Evolutionary conservation across 2,329 filamentous ascomycete species (phyloP), one percentile per base, ranked within the genome.

Genomic region (Beauveria varroae): DNA sequence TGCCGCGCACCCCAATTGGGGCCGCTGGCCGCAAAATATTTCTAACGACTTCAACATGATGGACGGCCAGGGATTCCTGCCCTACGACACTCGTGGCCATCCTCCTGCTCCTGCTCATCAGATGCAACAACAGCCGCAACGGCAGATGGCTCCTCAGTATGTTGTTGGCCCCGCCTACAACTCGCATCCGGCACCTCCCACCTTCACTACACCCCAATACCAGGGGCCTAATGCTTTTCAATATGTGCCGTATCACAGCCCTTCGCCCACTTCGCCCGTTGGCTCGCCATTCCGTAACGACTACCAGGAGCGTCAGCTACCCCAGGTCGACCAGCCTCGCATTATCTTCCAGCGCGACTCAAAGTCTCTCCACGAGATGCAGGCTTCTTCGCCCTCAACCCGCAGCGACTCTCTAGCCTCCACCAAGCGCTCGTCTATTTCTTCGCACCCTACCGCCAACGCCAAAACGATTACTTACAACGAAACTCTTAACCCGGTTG

Each of bases 11-110:
- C 73, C 77, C 58, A 75, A 72, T 73, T 86, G 84, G 84, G 79
- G 76, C 67, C 81, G 81, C 66, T 85, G 81, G 79, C 72, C 78
- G 65, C 72, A 79, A 63, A 81, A 83, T 47, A 76, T 82, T 50
- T 73, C 72, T 16, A 67, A 71, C 54, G 78, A 80, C 43, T 83
- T 63, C 51, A 60, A 81, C 66, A 76, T 81, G 70, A 79, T 84
- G 75, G 79, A 80, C 53, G 67, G 74, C 28, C 72, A 75, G 20
- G 68, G 72, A 26, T 73, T 83, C 65, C 73, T 84, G 65, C 73
- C 76, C 8, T 85, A 82, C 70, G 78, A 82, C 67, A 73, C 78
- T 9, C 75, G 78, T 64, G 52, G 43, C 26, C 44, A 50, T 49
- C 64, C 72, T 12, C 67, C 72, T 51, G 26, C 41, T 43, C 68